Evolutionary conservation across 2,329 filamentous ascomycete genomes (phyloP).

Genomic region (Hymenoscyphus fraxineus): DNA sequence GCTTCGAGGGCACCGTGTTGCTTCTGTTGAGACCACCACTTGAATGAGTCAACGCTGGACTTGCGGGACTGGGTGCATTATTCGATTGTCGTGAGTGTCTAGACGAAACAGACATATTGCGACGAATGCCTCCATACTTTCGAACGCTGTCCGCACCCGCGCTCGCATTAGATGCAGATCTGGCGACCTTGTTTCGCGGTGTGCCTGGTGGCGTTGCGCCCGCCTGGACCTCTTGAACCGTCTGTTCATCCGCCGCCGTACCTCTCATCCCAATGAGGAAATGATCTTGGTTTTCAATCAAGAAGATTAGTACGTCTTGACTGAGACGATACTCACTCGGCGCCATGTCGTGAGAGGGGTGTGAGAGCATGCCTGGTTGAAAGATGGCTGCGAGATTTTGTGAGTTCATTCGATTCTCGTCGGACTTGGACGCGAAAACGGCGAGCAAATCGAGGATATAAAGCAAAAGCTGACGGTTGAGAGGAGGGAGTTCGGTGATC

Average conservation of each 20-base stretch:
- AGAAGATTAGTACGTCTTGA: conserved; percentile 93
- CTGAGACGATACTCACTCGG: conserved; percentile 91
- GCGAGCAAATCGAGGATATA: conserved; percentile 95
- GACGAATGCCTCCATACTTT: conserved; percentile 72
- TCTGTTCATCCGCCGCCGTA: conserved; percentile 86
- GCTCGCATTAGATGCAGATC: conserved; percentile 84
- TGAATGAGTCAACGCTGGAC: conserved; percentile 55
- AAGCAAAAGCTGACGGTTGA: conserved; percentile 89
- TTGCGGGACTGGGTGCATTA: conserved; percentile 66
- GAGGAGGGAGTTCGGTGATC: conserved; percentile 86
- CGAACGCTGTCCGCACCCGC: conserved; percentile 83
- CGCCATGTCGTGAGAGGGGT: conserved; percentile 92
- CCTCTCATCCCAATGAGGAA: conserved; percentile 98
- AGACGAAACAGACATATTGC: conserved; percentile 93
- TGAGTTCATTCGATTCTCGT: conserved; percentile 95
- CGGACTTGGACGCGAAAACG: conserved; percentile 94
- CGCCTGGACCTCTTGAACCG: conserved; percentile 61
- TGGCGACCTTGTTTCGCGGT: conserved; percentile 53
- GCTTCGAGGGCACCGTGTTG: conserved; percentile 91
- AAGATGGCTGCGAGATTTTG: conserved; percentile 95
- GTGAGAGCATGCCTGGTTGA: conserved; percentile 91
- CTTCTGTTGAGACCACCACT: conserved; percentile 65
- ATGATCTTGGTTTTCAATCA: conserved; percentile 97
- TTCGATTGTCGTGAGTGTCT: conserved; percentile 74
- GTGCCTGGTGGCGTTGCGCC: conserved; percentile 57